Base-by-base conservation (phyloP, 1,284 basidiomycete genomes). In the Apiotrichum domesticum region DNA sequence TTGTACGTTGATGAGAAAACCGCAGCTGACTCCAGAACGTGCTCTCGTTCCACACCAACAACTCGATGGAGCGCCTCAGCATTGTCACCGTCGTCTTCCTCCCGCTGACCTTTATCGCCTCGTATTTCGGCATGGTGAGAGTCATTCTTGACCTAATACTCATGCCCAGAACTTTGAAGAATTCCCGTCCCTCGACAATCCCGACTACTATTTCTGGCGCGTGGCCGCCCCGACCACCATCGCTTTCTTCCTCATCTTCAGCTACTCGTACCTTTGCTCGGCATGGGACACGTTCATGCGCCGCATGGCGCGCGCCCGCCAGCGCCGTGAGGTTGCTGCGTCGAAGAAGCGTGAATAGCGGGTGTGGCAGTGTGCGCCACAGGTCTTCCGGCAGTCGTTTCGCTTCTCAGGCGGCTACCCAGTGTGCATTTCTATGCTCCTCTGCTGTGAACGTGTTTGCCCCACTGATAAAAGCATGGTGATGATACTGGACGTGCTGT, bases 61-160 rank as follows among this genome's bases (percentile, higher is more conserved):
- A 68, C 40, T 72, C 72, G 15, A 77, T 76, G 74, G 74, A 77
- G 59, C 61, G 74, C 7, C 59, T 77, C 35, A 73, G 70, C 52
- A 71, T 77, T 42, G 75, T 76, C 11, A 75, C 75, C 4, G 74
- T 77, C 21, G 68, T 77, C 10, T 77, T 77, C 62, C 60, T 77
- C 42, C 75, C 60, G 0, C 41, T 63, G 48, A 67, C 66, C 2
- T 70, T 70, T 53, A 68, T 64, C 53, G 59, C 56, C 11, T 70
- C 67, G 1, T 73, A 68, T 55, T 70, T 69, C 33, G 69, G 72
- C 43, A 72, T 73, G 73, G 66, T 64, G 40, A 49, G n/a, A 13
- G 14, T n/a, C 8, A 14, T 42, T 42, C 41, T 6, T 14, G 14
- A 8, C 15, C 10, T 11, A 6, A 3, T 5, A 40, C 14, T 15